phyloP scores from a whole-genome alignment of 2,329 filamentous ascomycete species.

The Zasmidium cellare region DNA sequence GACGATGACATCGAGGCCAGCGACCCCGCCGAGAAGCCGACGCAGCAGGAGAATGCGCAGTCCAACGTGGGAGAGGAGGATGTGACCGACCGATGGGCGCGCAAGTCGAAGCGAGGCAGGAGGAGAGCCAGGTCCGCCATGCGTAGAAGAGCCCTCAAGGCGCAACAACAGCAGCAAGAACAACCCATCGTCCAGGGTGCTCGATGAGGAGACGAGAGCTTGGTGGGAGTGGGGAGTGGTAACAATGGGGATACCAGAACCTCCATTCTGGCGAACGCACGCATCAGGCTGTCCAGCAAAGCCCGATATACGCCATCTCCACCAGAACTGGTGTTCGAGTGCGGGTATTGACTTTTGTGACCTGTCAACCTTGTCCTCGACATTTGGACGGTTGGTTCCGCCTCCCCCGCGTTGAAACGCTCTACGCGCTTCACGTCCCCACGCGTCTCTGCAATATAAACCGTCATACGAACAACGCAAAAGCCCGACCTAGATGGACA shows the following conservation, averaged over 20 bases:
- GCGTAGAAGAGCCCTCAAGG: background rate
- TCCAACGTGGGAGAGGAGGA: background rate
- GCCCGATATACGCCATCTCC: no score
- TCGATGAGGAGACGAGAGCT: background rate
- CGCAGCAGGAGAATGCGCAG: background rate
- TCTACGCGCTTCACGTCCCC: background rate
- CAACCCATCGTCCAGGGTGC: background rate
- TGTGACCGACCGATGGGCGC: background rate
- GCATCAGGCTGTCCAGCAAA: no score
- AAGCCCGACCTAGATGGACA: no score
- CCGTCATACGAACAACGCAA: no score
- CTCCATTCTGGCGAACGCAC: no score
- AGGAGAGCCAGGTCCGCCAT: background rate
- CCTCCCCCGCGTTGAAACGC: background rate
- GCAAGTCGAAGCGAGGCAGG: background rate
- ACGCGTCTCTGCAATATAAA: no score
- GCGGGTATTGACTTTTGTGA: background rate
- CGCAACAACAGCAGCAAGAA: background rate
- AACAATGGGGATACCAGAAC: no score
- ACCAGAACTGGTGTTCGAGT: no score
- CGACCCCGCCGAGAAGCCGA: background rate
- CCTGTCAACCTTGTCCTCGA: background rate
- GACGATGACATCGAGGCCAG: conserved; percentile 10
- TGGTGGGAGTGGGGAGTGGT: no score
- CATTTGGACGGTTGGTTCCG: no score